Base-by-base conservation (phyloP, 371 early-diverging fungal genomes). In the Apophysomyces trapeziformis region DNA sequence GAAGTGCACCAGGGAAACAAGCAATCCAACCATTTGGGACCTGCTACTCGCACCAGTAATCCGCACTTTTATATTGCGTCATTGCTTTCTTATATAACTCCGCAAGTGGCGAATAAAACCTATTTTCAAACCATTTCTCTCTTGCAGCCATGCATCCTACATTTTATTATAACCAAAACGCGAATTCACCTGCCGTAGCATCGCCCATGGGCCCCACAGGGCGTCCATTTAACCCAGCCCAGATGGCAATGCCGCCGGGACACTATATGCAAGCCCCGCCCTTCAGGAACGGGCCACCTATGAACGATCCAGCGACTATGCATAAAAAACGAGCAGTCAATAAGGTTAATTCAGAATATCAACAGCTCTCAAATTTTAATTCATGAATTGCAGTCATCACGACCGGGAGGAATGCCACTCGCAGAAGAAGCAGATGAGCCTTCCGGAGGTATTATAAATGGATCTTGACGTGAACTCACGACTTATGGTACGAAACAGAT, bases 401-500 rank as follows among this genome's bases (percentile, higher is more conserved):
- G 32, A 32, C 64, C 18, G 38, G 41, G 56, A 38, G 54, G 56
- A 14, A 37, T 54, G 36, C 63, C 47, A 32, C 50, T 58, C 16
- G 39, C 54, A 38, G 65, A 68, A 38, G 68, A 71, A 12, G 50
- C 35, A 18, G 68, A 71, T 32, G 72, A 71, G 56, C 72, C 72
- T 12, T 71, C 72, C 7, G 72, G 72, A 58, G 72, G 72, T 71
- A 65, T 43, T 37, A 21, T 38, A 14, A 62, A 4, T 2, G 18
- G 37, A 12, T 16, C 11, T 38, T 18, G 37, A 11, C n/a, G 36
- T 44, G 8, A 13, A 60, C 32, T 1, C 8, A 57, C 26, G n/a
- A 13, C 4, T 47, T 14, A 47, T 4, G 44, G 5, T 36, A 8
- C 7, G 47, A 18, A 56, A 32, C 73, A 86, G 94, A 93, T 66